Evolutionary conservation across 768 basidiomycete genomes (phyloP), one percentile per base, ranked within the genome.

Genomic region (Hygrophorus russula): DNA sequence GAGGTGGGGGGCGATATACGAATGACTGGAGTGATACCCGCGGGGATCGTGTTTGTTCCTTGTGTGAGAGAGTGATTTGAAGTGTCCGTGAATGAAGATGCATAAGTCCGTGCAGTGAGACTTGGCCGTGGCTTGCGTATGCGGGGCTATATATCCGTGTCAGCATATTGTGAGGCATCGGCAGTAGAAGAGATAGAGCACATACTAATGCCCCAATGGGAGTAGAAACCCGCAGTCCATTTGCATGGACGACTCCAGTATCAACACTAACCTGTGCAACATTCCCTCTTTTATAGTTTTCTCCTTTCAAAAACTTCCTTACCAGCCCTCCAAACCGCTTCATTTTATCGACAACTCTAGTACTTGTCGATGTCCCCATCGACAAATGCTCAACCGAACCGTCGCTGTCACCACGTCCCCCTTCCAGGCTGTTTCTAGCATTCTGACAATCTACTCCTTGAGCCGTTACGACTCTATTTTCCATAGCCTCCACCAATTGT

Each of bases 311-410:
- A n/a, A 61, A 14, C 31, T 44, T 54, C 43, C 57, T 62, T 14
- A 63, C 39, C 43, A 54, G 60, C 46, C 49, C 52, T 35, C 60
- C 50, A 6, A 62, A 36, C 31, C 51, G 54, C 45, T 53, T 59
- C 36, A 63, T 46, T 38, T 46, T 59, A 35, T 44, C 47, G 5
- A 56, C 7, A 27, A 59, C 34, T 10, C 51, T 15, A 20, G 8
- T 29, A 10, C 34, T 18, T 20, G 35, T 35, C 18, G 34, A 35
- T 13, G 37, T 19, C 30, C 31, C 19, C 37, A 42, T 33, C 43
- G 20, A 37, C 43, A 40, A 12, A 45, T 17, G 14, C 19, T 44
- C 43, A 9, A 36, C 24, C 3, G 24, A 24, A 24, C 24, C 24
- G 7, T 7, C 24, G 7, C 33, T 19, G 32, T 6, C 20, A 24